phyloP scores from a whole-genome alignment of 352 stramenopile species.

The Nothophytophthora sp. region DNA sequence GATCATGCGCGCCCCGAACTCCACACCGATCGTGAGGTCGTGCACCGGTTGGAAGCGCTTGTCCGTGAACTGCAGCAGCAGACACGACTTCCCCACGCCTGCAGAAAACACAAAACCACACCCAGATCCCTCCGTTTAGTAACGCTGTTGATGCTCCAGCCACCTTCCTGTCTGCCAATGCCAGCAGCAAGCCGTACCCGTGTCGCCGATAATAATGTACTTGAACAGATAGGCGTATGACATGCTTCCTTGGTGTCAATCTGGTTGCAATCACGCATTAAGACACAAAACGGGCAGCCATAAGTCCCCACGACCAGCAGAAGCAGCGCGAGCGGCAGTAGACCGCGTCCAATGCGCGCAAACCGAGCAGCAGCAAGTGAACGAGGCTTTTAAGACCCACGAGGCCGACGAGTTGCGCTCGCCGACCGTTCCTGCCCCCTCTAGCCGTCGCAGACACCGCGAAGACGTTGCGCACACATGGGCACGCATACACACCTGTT shows the following conservation, averaged over 20 bases:
- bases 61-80: conserved; percentile 99
- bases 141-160: background rate
- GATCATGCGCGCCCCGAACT: conserved; percentile 99
- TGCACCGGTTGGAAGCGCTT: conserved; percentile 99
- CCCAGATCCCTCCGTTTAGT: background rate
- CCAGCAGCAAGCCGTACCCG: conserved; percentile 52
- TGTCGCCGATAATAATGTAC: conserved; percentile 99
- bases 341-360: no score
- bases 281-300: no score
- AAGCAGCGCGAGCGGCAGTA: no score
- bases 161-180: background rate
- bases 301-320: no score
- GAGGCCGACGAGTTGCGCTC: no score
- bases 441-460: no score
- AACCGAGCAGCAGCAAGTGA: no score
- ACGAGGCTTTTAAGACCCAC: no score
- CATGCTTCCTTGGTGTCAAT: conserved; percentile 57
- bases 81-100: conserved; percentile 99
- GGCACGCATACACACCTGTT: conserved; percentile 17
- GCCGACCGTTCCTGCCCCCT: no score
- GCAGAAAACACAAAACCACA: conserved; percentile 3
- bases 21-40: conserved; percentile 99
- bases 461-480: no score
- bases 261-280: no score
- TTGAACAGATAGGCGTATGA: conserved; percentile 97